These are phyloP conservation scores for Penicillium robsamsonii DNA, from an alignment of 495 filamentous ascomycete species.

Conservation along the genomic window DNA sequence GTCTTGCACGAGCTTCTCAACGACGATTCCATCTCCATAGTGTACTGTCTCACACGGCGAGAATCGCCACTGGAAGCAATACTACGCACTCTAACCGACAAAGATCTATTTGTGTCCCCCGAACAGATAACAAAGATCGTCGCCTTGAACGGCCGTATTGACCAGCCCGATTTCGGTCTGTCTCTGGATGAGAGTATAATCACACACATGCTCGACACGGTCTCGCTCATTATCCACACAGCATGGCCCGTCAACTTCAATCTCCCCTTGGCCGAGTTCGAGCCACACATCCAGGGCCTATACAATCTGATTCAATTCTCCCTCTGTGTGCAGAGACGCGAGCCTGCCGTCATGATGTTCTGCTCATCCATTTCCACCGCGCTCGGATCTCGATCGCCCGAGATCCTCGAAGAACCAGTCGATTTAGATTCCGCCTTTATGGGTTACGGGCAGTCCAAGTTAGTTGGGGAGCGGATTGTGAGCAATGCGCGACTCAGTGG, in stretches of 20 bases:
- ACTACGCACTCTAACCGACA: slow-evolving; percentile 34
- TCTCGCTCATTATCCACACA: slow-evolving; percentile 53
- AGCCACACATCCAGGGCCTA: slow-evolving; percentile 49
- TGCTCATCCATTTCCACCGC: slow-evolving; percentile 53
- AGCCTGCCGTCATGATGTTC: slow-evolving; percentile 51
- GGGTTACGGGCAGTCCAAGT: slow-evolving; percentile 60
- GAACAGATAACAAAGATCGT: slow-evolving; percentile 36
- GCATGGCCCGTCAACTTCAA: slow-evolving; percentile 63
- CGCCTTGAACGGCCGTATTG: slow-evolving; percentile 39
- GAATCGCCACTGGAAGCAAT: slow-evolving; percentile 24
- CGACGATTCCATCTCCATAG: slow-evolving; percentile 38
- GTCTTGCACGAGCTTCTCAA: slow-evolving; percentile 48
- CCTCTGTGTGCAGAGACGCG: slow-evolving; percentile 37
- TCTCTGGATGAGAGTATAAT: slow-evolving; percentile 29
- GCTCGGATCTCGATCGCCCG: slow-evolving; percentile 27
- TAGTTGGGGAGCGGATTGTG: slow-evolving; percentile 54
- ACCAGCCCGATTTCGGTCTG: slow-evolving; percentile 41
- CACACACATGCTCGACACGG: slow-evolving; percentile 35
- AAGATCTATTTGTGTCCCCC: slow-evolving; percentile 28
- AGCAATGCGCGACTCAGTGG: slow-evolving; percentile 35
- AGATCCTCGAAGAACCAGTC: slow-evolving; percentile 42
- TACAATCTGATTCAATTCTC: slow-evolving; percentile 56
- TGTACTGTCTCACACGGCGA: slow-evolving; percentile 56
- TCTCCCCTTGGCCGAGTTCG: slow-evolving; percentile 37
- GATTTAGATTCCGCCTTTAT: slow-evolving; percentile 43